Base-by-base conservation (phyloP, 2,329 filamentous ascomycete genomes). In the Chaetomium sp. region DNA sequence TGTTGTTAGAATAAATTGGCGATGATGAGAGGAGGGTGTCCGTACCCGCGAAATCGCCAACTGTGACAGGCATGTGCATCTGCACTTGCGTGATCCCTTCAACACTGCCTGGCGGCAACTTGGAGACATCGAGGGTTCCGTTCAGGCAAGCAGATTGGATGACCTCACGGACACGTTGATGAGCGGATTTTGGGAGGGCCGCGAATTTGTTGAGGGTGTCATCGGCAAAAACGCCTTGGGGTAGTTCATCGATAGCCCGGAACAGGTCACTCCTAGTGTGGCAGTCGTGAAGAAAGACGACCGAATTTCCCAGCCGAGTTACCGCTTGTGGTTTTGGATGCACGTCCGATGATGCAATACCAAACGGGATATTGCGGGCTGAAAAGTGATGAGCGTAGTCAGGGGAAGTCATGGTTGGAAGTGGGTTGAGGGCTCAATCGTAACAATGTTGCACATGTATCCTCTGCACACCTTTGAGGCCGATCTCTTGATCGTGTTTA, bases 361-460 rank as follows among this genome's bases (percentile, higher is more conserved):
- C 60, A 16, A 62, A 62, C 1, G 60, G 60, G 38, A 62, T 21
- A 38, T 62, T 62, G 51, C 42, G 51, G 29, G 25, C 42, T 19
- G 60, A 56, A 42, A 62, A 62, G 51, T 62, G 60, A n/a, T 62
- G 60, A n/a, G 60, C 51, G 19, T 62, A 62, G 8, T 56, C 21
- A 12, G 60, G 27, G 5, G 60, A 62, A 2, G 60, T 19, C 60
- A 62, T 62, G 25, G 27, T 31, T 61, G 59, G 13, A 23, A 8
- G 8, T 54, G 49, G n/a, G 19, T 25, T 27, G 23, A 21, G 27
- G n/a, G n/a, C n/a, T n/a, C n/a, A n/a, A n/a, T n/a, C n/a, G 1
- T 23, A 2, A 23, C 3, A 5, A 10, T 21, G 21, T 21, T 16
- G 16, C 45, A 27, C 57, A 19, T 51, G 45, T 51, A 3, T 13